Evolutionary conservation across 345 rosid species (phyloP), one percentile per base, ranked within the genome.

Genomic region (Citrus unshiu): DNA sequence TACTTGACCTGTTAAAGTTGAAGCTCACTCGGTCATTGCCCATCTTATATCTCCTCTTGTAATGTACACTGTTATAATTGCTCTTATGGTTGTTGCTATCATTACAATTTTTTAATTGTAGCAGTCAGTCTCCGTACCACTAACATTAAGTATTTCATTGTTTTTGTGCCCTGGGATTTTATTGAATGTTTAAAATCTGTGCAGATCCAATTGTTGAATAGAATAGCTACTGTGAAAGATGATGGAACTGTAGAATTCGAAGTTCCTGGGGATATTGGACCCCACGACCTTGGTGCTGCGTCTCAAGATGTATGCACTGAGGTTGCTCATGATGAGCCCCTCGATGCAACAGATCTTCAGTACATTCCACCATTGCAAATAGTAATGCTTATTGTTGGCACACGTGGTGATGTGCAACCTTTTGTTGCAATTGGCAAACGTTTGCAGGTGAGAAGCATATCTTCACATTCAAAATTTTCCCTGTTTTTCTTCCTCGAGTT

Each of bases 191-290:
- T 63, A 74, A 79, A 78, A 57, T 13, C 54, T 71, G 77, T 87
- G 93, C 94, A 96, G 99, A 87, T 90, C 74, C 81, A 88, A 83
- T 85, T 96, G 85, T 78, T 96, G 83, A 93, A 89, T 73, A 90
- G 99, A 85, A 88, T 96, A 84, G 98, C 98, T 77, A 96, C 98
- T 18, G 95, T 96, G 75, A 94, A 94, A 87, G 89, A 91, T 87
- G 89, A 96, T 83, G 99, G 99, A 77, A 97, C 99, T 3, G 98
- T 97, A 65, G 99, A 89, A 74, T 89, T 97, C 85, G 92, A 92
- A 78, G 90, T 97, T 78, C 95, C 98, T 51, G 93, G 83, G 54
- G 94, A 94, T 87, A 91, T 90, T 79, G 93, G 88, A 80, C 86
- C 90, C 9, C 91, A 83, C 69, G 77, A 79, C 82, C 81, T 86